These are phyloP conservation scores for Saccharomycopsis fibuligera DNA, from an alignment of 805 yeast genomes.

Conservation along the genomic window DNA sequence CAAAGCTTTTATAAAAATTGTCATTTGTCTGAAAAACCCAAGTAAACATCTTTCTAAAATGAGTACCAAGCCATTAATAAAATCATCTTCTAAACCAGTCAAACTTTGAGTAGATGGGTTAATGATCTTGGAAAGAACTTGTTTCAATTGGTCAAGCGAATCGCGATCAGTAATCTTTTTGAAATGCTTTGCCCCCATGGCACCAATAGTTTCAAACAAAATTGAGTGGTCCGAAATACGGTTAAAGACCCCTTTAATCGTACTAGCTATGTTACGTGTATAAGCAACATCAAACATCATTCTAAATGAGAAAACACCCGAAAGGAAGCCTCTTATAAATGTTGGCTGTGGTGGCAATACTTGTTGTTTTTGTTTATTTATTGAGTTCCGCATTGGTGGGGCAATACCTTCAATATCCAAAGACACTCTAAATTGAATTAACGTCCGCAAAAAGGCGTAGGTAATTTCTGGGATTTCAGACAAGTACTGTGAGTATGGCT, in stretches of 20 bases:
- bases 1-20: constrained; percentile 9
- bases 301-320: constrained; percentile 4
- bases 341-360: background rate
- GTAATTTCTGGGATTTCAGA: constrained; percentile 16
- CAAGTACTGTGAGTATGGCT: constrained; percentile 15
- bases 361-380: too few relatives aligned
- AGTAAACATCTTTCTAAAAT: constrained; percentile 5
- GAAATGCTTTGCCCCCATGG: background rate
- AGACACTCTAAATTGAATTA: constrained; percentile 7
- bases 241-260: constrained; percentile 3
- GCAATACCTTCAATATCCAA: constrained; percentile 1
- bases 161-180: background rate
- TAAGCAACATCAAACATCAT: constrained; percentile 1
- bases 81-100: constrained; percentile 5
- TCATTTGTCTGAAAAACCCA: constrained; percentile 9
- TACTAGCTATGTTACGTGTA: background rate
- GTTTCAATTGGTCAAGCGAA: background rate
- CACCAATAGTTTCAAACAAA: background rate
- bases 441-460: constrained; percentile 11
- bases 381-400: too few relatives aligned
- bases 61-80: constrained; percentile 8
- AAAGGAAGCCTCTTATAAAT: constrained; percentile 3
- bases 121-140: background rate
- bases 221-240: constrained; percentile 1
- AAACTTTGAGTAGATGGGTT: background rate